These are phyloP conservation scores for Tillandsia fasciculata DNA, from an alignment of 176 grass and related monocot genomes.

Conservation along the genomic window DNA sequence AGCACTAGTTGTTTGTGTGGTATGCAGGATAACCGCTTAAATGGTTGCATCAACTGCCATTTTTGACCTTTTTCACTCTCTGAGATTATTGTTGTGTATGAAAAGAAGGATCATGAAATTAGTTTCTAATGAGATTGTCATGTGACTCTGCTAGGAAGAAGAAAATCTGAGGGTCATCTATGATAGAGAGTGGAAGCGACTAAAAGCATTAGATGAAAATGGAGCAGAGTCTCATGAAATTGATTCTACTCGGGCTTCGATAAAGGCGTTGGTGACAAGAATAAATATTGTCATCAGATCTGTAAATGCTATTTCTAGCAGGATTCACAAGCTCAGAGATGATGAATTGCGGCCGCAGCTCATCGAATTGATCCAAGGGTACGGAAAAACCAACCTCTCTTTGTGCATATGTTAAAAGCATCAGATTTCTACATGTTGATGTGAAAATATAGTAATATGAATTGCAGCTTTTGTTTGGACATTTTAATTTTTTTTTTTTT, in stretches of 20 bases:
- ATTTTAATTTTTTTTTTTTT: too few species aligned
- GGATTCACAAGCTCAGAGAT: slow-evolving; percentile 72
- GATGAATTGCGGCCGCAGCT: slow-evolving; percentile 59
- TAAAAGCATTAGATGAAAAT: slow-evolving; percentile 57
- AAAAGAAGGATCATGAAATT: not conserved
- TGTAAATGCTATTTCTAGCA: slow-evolving; percentile 56
- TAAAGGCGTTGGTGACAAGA: slow-evolving; percentile 48
- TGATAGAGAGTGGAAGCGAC: slow-evolving; percentile 65
- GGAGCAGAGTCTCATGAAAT: slow-evolving; percentile 59
- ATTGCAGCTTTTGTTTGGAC: too few species aligned
- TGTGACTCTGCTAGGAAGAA: slow-evolving; percentile 48
- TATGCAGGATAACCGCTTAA: not conserved
- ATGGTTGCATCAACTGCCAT: too few species aligned
- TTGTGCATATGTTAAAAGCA: not conserved
- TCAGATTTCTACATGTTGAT: not conserved
- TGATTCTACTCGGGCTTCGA: slow-evolving; percentile 37
- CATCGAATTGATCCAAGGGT: slow-evolving; percentile 64
- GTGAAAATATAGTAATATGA: too few species aligned
- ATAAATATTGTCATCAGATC: slow-evolving; percentile 62
- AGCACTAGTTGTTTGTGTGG: not conserved
- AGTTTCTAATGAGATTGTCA: not conserved
- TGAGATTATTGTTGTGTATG: not conserved
- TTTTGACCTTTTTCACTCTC: too few species aligned
- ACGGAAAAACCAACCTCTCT: slow-evolving; percentile 22
- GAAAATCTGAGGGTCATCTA: slow-evolving; percentile 66